Evolutionary conservation across 2,329 filamentous ascomycete genomes (phyloP).

Genomic region (Aspergillus tanneri): DNA sequence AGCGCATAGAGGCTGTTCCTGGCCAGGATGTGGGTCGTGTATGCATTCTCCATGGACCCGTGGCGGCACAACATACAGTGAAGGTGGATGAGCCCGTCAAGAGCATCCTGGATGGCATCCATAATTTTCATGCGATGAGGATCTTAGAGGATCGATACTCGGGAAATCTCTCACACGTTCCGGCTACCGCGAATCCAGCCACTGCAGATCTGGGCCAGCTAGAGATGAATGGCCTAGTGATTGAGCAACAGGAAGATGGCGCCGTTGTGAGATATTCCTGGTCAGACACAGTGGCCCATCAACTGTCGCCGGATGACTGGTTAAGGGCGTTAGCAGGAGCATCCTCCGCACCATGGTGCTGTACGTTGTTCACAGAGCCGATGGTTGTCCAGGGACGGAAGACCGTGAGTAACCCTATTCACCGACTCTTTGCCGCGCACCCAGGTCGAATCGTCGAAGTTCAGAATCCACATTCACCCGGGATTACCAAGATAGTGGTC

Average conservation of each 20-base stretch:
- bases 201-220: not conserved
- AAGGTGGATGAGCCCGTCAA: conserved; percentile 90
- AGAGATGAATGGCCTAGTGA: not conserved
- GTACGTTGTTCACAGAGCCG: not conserved
- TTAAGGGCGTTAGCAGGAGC: not conserved
- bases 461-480: not conserved
- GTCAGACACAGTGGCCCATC: not conserved
- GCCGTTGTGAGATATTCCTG: not conserved
- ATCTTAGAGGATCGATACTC: conserved; percentile 78
- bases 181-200: no score
- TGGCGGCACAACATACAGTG: conserved; percentile 85
- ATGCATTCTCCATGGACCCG: conserved; percentile 93
- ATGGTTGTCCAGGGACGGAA: not conserved
- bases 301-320: not conserved
- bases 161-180: conserved; percentile 70
- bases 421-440: not conserved
- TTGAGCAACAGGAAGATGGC: not conserved
- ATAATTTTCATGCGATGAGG: conserved; percentile 79
- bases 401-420: not conserved
- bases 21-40: conserved; percentile 94
- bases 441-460: not conserved
- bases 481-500: not conserved
- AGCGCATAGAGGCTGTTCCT: conserved; percentile 93
- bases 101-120: conserved; percentile 88
- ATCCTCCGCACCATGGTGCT: not conserved